Evolutionary conservation across 2,329 filamentous ascomycete genomes (phyloP), one percentile per base, ranked within the genome.

Genomic region (Trichoderma sp.): DNA sequence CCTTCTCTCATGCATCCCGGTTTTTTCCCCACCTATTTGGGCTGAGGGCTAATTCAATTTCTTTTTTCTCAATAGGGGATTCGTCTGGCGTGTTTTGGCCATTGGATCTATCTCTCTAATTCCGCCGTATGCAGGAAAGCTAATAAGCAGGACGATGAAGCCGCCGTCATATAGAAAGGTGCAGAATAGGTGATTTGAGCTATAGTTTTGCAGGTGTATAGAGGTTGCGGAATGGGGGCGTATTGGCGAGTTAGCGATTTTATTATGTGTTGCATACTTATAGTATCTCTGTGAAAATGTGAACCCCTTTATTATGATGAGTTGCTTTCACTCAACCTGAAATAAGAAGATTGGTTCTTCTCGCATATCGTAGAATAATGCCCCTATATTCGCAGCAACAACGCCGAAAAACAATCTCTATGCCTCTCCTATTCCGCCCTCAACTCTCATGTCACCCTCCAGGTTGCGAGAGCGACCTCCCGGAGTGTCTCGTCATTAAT

Each of bases 161-260:
- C 96, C 96, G 73, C 95, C 95, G 23, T 97, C 93, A 78, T 98
- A 98, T 84, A 88, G 96, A 78, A 99, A 99, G 85, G 95, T 99
- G 62, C 91, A 92, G 82, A 91, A 87, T 58, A 88, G 90, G 73
- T 92, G 61, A 71, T 70, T 39, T 30, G 28, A 12, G 28, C 26
- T 36, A n/a, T 28, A 34, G 17, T 47, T 13, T 23, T 30, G 55
- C 39, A 43, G 30, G 57, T 5, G 28, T 36, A 50, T 61, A 20
- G 39, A n/a, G 39, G 26, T 1, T 36, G 36, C 9, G 26, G 23
- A 23, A 67, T 26, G 20, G 8, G 55, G 69, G 69, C 62, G 69
- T 71, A 61, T 67, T 17, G 53, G 55, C 55, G 62, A 58, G 20
- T 71, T 17, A 30, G 69, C 36, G 34, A 57, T 62, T 67, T 67